Conservation (phyloP, 495 filamentous ascomycete species). For the Chlorociboria aeruginascens region DNA sequence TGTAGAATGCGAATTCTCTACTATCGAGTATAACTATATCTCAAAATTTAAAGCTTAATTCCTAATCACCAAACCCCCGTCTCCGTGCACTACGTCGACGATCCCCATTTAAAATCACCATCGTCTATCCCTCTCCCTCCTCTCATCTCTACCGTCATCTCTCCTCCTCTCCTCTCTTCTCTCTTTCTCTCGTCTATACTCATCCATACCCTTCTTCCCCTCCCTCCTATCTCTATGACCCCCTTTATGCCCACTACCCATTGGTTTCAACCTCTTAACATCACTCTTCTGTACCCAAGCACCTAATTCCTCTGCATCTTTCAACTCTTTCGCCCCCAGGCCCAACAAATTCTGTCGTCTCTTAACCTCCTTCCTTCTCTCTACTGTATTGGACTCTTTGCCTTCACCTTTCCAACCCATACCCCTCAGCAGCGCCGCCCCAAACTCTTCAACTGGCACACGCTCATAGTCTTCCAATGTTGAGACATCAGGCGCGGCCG, state of each 20-base stretch:
- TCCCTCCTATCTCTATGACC: constrained; percentile 32
- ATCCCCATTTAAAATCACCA: neutral
- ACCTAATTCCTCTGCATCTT: constrained; percentile 63
- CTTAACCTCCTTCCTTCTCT: constrained; percentile 34
- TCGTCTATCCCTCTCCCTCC: constrained; percentile 10
- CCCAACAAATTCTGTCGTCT: constrained; percentile 71
- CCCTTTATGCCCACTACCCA: constrained; percentile 16
- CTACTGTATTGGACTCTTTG: constrained; percentile 31
- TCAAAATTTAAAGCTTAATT: no score
- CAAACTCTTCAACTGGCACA: constrained; percentile 89
- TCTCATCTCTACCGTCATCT: constrained; percentile 4
- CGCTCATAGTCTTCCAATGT: constrained; percentile 75
- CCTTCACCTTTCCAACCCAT: constrained; percentile 87
- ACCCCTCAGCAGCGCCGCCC: constrained; percentile 70
- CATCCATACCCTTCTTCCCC: constrained; percentile 17
- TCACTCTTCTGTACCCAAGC: constrained; percentile 48
- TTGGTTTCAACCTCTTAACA: constrained; percentile 35
- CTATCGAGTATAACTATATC: no score
- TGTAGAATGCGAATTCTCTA: no score
- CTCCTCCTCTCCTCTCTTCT: constrained; percentile 19
- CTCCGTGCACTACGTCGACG: constrained; percentile 1
- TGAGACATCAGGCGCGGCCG: constrained; percentile 60
- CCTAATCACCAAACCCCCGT: neutral
- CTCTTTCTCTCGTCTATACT: constrained; percentile 33
- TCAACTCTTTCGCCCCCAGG: constrained; percentile 66